phyloP scores from a whole-genome alignment of 2,329 filamentous ascomycete genomes.

The Phialophora macrospora region DNA sequence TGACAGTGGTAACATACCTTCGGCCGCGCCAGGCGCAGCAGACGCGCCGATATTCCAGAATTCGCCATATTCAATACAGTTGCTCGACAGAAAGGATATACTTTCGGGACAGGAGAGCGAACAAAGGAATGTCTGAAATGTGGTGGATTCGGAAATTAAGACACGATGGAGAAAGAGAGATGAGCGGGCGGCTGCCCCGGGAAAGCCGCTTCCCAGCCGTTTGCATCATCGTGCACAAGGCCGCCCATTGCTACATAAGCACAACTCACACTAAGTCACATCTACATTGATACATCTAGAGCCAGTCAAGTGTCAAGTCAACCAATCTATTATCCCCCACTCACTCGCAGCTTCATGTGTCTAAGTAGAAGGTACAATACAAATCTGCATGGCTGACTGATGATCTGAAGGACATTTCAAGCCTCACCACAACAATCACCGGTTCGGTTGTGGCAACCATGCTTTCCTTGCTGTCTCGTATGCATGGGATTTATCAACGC shows the following conservation, averaged over 20 bases:
- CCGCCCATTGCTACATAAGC: slow-evolving; percentile 11
- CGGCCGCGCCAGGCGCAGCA: slow-evolving; percentile 57
- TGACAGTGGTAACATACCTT: slow-evolving; percentile 44
- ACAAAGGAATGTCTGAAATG: slow-evolving; percentile 11
- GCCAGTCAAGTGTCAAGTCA: slow-evolving; percentile 8
- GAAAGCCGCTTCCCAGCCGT: neutral
- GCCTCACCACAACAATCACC: slow-evolving; percentile 2
- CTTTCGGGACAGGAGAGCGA: slow-evolving; percentile 1
- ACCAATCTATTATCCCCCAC: slow-evolving; percentile 23
- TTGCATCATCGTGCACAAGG: slow-evolving; percentile 21
- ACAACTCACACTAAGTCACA: neutral
- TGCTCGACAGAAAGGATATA: slow-evolving; percentile 6
- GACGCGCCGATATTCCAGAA: slow-evolving; percentile 44
- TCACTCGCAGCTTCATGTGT: slow-evolving; percentile 26
- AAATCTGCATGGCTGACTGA: slow-evolving; percentile 22
- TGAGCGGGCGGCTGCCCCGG: slow-evolving; percentile 21
- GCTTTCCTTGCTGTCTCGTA: slow-evolving; percentile 2
- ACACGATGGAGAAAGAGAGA: slow-evolving; percentile 11
- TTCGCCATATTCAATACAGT: slow-evolving; percentile 26
- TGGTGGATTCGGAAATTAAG: slow-evolving; percentile 21
- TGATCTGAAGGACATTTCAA: slow-evolving; percentile 15
- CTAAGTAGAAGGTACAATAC: slow-evolving; percentile 36
- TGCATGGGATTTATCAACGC: slow-evolving; percentile 13
- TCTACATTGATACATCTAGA: neutral
- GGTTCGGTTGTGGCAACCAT: slow-evolving; percentile 2